phyloP scores from a whole-genome alignment of 257 asterid species.

The Catharanthus roseus region DNA sequence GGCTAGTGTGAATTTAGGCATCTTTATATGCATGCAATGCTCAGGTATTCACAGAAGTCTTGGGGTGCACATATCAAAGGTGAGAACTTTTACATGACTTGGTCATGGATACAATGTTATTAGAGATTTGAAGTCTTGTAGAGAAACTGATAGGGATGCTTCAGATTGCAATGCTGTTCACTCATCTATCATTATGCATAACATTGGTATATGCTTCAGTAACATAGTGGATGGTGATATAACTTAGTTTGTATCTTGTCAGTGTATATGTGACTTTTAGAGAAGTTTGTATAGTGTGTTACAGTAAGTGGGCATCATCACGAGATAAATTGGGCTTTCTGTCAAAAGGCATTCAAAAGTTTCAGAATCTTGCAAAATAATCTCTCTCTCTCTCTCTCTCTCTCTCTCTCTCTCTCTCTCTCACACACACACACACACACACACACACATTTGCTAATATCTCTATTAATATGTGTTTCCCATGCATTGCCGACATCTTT shows the following conservation, averaged over 20 bases:
- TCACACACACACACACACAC: no score
- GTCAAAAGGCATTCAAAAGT: not conserved
- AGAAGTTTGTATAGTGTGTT: not conserved
- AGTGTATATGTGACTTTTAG: not conserved
- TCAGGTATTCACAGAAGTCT: conserved; percentile 99
- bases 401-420: not conserved
- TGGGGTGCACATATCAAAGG: conserved; percentile 99
- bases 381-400: not conserved
- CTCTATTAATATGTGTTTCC: not conserved
- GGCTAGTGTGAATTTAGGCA: conserved; percentile 99
- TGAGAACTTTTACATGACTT: conserved; percentile 23
- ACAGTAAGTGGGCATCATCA: not conserved
- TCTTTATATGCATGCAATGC: conserved; percentile 97
- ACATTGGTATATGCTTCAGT: not conserved
- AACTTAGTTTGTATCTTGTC: not conserved
- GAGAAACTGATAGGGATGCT: not conserved
- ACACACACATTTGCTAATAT: no score
- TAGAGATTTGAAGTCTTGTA: not conserved
- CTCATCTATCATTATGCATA: not conserved
- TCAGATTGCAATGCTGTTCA: not conserved
- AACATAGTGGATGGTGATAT: not conserved
- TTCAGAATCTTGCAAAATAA: not conserved
- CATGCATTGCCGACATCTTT: not conserved
- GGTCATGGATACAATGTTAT: not conserved
- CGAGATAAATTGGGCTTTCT: not conserved